Evolutionary conservation across 345 rosid genomes (phyloP).

Genomic region (Gossypium rotundifolium): DNA sequence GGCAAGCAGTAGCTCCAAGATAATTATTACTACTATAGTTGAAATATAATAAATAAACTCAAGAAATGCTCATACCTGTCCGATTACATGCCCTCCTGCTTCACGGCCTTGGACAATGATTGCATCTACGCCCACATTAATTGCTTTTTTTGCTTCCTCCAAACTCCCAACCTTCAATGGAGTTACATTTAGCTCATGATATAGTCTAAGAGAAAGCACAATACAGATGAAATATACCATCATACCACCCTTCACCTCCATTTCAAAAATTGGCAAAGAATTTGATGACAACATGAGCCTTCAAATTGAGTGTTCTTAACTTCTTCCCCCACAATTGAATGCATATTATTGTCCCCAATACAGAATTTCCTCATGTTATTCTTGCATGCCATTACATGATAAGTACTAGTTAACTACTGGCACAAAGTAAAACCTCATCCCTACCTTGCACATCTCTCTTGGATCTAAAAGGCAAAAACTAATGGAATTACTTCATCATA

Average conservation of each 20-base stretch:
- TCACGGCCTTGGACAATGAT: conserved; percentile 84
- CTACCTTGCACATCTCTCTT: background rate
- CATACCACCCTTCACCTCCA: background rate
- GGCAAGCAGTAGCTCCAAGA: background rate
- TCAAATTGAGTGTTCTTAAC: background rate
- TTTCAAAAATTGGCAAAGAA: background rate
- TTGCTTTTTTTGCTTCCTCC: conserved; percentile 57
- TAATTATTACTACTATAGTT: background rate
- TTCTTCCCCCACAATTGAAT: background rate
- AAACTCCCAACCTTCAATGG: conserved; percentile 54
- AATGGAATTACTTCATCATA: background rate
- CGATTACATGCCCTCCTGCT: conserved; percentile 87
- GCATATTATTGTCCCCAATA: background rate
- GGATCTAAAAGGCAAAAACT: background rate
- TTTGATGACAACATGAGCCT: background rate
- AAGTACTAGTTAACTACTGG: background rate
- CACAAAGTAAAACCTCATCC: background rate
- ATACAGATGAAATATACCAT: background rate
- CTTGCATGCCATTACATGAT: background rate
- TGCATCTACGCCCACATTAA: conserved; percentile 66
- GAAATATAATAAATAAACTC: background rate
- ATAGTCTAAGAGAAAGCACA: background rate
- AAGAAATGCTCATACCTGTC: conserved; percentile 43
- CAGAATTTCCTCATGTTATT: background rate
- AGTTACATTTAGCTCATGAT: conserved; percentile 9